phyloP scores from a whole-genome alignment of 768 basidiomycete genomes.

The Coprinopsis sp. region DNA sequence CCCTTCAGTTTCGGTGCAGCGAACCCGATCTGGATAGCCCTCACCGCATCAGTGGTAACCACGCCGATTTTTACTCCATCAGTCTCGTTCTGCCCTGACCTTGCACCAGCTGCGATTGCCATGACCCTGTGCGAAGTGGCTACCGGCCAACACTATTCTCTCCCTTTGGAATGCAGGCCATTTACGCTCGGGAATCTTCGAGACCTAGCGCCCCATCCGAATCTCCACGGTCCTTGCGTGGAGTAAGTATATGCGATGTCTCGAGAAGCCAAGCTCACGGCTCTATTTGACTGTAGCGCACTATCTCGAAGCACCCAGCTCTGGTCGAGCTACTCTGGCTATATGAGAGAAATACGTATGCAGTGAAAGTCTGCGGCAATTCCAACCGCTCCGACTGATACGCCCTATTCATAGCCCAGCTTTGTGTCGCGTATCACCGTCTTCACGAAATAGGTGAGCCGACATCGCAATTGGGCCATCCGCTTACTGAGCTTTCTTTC shows the following conservation, averaged over 20 bases:
- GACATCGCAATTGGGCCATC: constrained; percentile 1
- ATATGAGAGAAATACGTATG: constrained; percentile 69
- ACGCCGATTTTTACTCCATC: neutral
- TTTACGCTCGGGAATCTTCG: constrained; percentile 23
- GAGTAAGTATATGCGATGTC: constrained; percentile 25
- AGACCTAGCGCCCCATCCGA: constrained; percentile 12
- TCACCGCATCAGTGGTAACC: constrained; percentile 52
- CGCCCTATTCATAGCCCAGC: constrained; percentile 46
- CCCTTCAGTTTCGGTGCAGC: constrained; percentile 46
- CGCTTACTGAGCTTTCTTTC: constrained; percentile 7
- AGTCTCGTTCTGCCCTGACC: constrained; percentile 1
- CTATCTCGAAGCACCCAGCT: constrained; percentile 74
- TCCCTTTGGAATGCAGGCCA: constrained; percentile 59
- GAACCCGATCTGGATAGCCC: constrained; percentile 53
- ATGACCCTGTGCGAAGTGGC: constrained; percentile 80
- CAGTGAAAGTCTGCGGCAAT: constrained; percentile 26
- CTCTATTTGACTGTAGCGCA: constrained; percentile 42
- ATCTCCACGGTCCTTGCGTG: constrained; percentile 22
- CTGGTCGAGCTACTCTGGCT: constrained; percentile 85
- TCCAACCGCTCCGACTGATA: constrained; percentile 12
- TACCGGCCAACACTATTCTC: constrained; percentile 62
- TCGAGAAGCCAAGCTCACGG: neutral
- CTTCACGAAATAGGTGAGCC: constrained; percentile 69
- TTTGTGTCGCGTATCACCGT: constrained; percentile 68
- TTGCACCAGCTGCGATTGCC: constrained; percentile 57